Base-by-base conservation (phyloP, 305 asterid genomes). In the Fraxinus ornus region DNA sequence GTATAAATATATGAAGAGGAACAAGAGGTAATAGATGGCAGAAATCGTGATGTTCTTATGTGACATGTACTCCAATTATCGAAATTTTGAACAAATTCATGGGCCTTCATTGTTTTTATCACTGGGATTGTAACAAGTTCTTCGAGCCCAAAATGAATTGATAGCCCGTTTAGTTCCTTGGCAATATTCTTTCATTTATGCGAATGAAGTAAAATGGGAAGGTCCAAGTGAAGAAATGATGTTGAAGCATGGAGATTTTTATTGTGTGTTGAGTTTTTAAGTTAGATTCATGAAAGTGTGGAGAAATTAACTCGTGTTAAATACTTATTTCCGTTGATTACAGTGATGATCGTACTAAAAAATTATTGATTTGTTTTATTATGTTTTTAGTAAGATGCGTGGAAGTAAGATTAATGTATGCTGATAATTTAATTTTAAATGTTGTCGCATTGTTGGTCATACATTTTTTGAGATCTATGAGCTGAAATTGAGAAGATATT, bases 11-110 rank as follows among this genome's bases (percentile, higher is more conserved):
- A 70, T 26, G 71, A 71, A 37, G 57, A 78, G 84, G 64, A 85
- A 78, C 77, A 24, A 44, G 87, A 72, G 79, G 86, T 82, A 78
- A 81, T 71, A 78, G 76, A 82, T 47, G 78, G 78, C 64, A 64
- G 12, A 44, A 75, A 79, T 26, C 35, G 36, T 36, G 49, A 64
- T 47, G 52, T 80, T 35, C 33, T 26, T 28, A 0, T 70, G 73
- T 70, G 82, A 78, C 39, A n/a, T 32, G 39, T 9, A 9, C 35
- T 62, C 7, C 19, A 62, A 21, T 33, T 60, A 24, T 60, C 47
- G 84, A 36, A 75, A 28, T 70, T 70, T 70, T 70, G 76, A 70
- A 70, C 41, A 30, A 32, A 15, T 70, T 70, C 41, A 32, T 70
- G 76, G 76, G 76, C 76, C 76, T 32, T 15, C 4, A 1, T 8